Evolutionary conservation across 805 yeast genomes (phyloP).

Genomic region (Cyberlindnera meyerae): DNA sequence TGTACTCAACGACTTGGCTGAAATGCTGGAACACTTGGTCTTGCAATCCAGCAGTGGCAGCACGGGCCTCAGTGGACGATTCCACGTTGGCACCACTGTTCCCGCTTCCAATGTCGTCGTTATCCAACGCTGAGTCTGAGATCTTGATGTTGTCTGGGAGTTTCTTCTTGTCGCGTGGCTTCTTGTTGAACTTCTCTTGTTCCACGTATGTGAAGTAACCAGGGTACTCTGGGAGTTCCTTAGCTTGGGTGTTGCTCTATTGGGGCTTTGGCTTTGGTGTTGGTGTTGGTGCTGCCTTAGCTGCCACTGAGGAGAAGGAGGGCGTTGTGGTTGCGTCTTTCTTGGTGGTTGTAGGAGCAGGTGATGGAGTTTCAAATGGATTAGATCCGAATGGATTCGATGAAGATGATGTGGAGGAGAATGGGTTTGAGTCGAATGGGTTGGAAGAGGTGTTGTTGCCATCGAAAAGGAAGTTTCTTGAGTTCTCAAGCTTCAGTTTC

Average conservation of each 20-base stretch:
- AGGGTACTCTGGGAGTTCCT: conserved; percentile 47
- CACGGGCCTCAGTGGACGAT: conserved; percentile 42
- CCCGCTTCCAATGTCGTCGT: conserved; percentile 35
- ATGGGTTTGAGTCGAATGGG: conserved; percentile 32
- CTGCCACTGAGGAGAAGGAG: conserved; percentile 31
- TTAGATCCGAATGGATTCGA: conserved; percentile 39
- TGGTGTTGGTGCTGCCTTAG: conserved; percentile 23
- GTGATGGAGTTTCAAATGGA: conserved; percentile 16
- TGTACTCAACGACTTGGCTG: conserved; percentile 67
- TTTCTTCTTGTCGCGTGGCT: conserved; percentile 31
- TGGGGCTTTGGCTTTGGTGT: conserved; percentile 15
- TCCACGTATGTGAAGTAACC: conserved; percentile 72
- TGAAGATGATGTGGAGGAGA: conserved; percentile 15
- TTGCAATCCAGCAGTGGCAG: conserved; percentile 44
- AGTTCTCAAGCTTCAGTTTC: conserved; percentile 38
- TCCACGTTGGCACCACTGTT: too few species aligned
- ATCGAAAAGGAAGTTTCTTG: conserved; percentile 33
- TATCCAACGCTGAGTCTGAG: conserved; percentile 44
- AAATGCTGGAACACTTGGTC: conserved; percentile 76
- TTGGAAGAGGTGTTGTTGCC: conserved; percentile 32
- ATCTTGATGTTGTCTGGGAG: conserved; percentile 51
- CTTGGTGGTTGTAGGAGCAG: too few species aligned
- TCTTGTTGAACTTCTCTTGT: conserved; percentile 54
- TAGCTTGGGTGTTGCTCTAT: conserved; percentile 15
- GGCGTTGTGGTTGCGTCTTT: conserved; percentile 4